Base-by-base conservation (phyloP, 768 basidiomycete genomes). In the Sarcomyxa edulis region DNA sequence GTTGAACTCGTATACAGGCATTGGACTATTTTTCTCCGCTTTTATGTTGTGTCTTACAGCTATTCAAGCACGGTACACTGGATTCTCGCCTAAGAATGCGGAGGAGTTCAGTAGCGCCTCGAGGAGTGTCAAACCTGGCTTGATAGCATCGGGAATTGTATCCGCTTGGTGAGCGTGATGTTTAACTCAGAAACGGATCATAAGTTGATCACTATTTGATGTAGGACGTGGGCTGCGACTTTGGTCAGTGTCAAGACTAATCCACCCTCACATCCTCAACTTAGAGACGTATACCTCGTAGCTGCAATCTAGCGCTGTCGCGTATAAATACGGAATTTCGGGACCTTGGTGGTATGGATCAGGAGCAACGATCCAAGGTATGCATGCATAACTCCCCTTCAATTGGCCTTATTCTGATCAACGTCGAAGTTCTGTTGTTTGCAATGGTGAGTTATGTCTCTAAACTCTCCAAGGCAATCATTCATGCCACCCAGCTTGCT, bases 321-420 rank as follows among this genome's bases (percentile, higher is more conserved):
- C 81, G 0, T 96, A 94, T 58, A 82, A 84, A 51, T 90, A 78
- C 49, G 92, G 76, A 7, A 81, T 93, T 43, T 80, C 77, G 4
- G 90, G 89, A 0, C 87, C 88, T 0, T 92, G 85, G 84, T 90
- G 87, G 84, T 93, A 93, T 48, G 91, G 86, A 5, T 77, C 85
- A 23, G 91, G 90, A n/a, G 91, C 88, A 16, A 85, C 83, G 0
- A 78, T 91, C 18, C 89, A 90, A n/a, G n/a, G 39, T 24, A 19
- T 29, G 7, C 28, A 73, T 71, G 43, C 72, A 68, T 30, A 68
- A 74, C 24, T 62, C 73, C 1, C 72, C 70, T 0, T 54, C 63
- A 1, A 41, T 57, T 0, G 60, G 57, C 1, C 40, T 55, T 5
- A 63, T 73, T 39, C 46, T 70, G 1, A 48, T 76, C 2, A 72